These are phyloP conservation scores for Nicotiana noctiflora DNA, from an alignment of 257 asterid species.

Conservation along the genomic window DNA sequence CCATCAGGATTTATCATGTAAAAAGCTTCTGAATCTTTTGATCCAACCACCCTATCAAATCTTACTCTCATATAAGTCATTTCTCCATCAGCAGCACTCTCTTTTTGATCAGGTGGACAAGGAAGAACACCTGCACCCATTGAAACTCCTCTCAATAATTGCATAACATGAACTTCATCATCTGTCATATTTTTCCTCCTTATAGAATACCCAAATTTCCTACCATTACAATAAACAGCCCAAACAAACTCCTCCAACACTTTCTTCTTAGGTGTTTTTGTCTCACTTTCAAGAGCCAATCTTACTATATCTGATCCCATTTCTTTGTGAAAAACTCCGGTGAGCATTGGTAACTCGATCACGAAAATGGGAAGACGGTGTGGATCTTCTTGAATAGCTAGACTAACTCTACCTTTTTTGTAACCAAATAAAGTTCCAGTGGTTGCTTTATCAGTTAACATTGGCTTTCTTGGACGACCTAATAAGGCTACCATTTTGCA, in stretches of 20 bases:
- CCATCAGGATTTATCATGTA: constrained; percentile 95
- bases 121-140: constrained; percentile 97
- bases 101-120: constrained; percentile 31
- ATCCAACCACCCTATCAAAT: constrained; percentile 70
- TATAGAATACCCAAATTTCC: constrained; percentile 66
- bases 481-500: constrained; percentile 82
- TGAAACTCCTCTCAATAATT: constrained; percentile 74
- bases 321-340: constrained; percentile 58
- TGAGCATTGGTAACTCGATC: constrained; percentile 76
- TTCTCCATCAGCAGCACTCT: constrained; percentile 39
- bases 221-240: constrained; percentile 81
- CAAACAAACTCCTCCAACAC: constrained; percentile 85
- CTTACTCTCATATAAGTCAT: constrained; percentile 79
- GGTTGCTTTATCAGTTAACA: constrained; percentile 66
- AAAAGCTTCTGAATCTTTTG: constrained; percentile 75
- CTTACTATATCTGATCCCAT: constrained; percentile 73
- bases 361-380: constrained; percentile 68
- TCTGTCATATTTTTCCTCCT: constrained; percentile 65
- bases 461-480: constrained; percentile 55
- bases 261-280: constrained; percentile 56
- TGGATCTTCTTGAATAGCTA: constrained; percentile 87
- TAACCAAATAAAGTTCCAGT: constrained; percentile 75
- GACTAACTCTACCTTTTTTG: constrained; percentile 54
- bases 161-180: constrained; percentile 71
- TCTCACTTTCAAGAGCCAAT: constrained; percentile 69